phyloP scores from a whole-genome alignment of 345 rosid species.

The Draba incana region DNA sequence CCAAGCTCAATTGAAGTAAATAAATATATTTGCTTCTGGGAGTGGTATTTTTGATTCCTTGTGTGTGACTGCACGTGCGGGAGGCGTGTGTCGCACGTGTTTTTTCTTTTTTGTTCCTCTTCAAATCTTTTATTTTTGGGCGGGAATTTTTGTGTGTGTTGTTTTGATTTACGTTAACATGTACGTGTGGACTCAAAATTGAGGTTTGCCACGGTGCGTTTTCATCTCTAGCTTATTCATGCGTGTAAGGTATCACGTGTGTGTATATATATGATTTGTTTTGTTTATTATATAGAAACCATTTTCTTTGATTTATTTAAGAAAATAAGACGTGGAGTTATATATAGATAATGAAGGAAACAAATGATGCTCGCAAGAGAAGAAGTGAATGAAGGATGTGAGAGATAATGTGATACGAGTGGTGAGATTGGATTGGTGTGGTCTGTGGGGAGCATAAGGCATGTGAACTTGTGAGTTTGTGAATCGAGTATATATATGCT shows the following conservation, averaged over 20 bases:
- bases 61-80: slow-evolving; percentile 39
- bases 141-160: slow-evolving; percentile 36
- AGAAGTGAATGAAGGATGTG: not conserved
- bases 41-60: slow-evolving; percentile 23
- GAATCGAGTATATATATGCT: not conserved
- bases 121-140: slow-evolving; percentile 45
- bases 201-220: slow-evolving; percentile 27
- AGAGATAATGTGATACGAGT: slow-evolving; percentile 14
- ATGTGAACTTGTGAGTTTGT: slow-evolving; percentile 32
- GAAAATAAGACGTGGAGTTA: not conserved
- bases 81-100: slow-evolving; percentile 44
- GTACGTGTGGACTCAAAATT: slow-evolving; percentile 35
- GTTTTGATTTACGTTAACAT: slow-evolving; percentile 3
- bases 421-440: slow-evolving; percentile 33
- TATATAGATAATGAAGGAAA: too few species aligned
- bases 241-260: slow-evolving; percentile 40
- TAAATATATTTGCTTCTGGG: not conserved
- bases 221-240: slow-evolving; percentile 20
- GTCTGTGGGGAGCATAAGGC: slow-evolving; percentile 31
- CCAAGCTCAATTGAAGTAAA: not conserved
- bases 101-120: slow-evolving; percentile 20
- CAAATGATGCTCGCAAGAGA: slow-evolving; percentile 3
- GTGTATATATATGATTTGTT: slow-evolving; percentile 8
- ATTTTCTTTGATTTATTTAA: not conserved
- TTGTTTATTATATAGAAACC: not conserved